Conservation (phyloP, 1,284 basidiomycete genomes). For the Porogramme epimiltina region DNA sequence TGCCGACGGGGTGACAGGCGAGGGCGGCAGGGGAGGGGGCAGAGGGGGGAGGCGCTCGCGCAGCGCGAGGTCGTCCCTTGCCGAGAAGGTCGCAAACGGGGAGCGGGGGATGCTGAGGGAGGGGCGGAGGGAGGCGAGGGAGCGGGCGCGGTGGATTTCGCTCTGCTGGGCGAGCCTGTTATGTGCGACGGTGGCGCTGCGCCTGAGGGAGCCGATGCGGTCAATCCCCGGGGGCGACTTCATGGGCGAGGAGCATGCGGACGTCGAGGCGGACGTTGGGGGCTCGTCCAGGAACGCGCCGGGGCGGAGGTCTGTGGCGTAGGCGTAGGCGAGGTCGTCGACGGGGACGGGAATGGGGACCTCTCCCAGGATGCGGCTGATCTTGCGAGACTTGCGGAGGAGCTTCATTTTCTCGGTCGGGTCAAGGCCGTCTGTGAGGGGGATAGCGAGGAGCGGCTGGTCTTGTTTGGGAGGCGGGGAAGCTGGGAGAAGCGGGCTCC, state of each 20-base stretch:
- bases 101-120: conserved; percentile 21
- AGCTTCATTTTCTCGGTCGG: conserved; percentile 39
- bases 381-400: conserved; percentile 44
- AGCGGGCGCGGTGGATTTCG: conserved; percentile 28
- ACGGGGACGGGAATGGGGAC: conserved; percentile 27
- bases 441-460: conserved; percentile 31
- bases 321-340: conserved; percentile 13
- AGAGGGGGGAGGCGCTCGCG: conserved; percentile 3
- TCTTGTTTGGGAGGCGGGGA: conserved; percentile 17
- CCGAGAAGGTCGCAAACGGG: conserved; percentile 3
- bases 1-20: conserved; percentile 2
- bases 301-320: conserved; percentile 10
- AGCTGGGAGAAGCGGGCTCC: conserved; percentile 13
- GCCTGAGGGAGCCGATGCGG: conserved; percentile 19
- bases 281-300: neutral
- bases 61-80: neutral
- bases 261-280: conserved; percentile 12
- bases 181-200: conserved; percentile 27
- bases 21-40: conserved; percentile 10
- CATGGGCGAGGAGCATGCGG: conserved; percentile 12
- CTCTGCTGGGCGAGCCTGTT: conserved; percentile 6
- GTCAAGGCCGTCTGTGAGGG: conserved; percentile 34
- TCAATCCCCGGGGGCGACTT: conserved; percentile 6
- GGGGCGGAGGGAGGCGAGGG: conserved; percentile 26
- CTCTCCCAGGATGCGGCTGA: conserved; percentile 45